phyloP scores from a whole-genome alignment of 208 protist species.

The Leishmania major region DNA sequence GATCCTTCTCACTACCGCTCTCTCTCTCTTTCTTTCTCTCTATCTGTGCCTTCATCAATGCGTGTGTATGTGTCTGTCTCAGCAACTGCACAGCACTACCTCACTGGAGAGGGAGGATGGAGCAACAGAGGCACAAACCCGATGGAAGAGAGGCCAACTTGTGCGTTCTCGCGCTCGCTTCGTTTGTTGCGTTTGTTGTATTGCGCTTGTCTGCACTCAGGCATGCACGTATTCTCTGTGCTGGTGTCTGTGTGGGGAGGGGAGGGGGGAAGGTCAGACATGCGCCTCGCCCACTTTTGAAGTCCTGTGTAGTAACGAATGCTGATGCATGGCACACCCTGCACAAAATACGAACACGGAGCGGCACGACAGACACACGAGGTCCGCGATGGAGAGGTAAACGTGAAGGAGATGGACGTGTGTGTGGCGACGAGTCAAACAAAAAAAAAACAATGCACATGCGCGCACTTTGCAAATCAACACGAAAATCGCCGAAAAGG shows the following conservation, averaged over 20 bases:
- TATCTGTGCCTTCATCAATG: not conserved
- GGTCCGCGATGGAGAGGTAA: not conserved
- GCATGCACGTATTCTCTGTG: no score
- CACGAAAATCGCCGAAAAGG: not conserved
- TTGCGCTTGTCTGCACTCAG: no score
- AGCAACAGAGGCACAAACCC: not conserved
- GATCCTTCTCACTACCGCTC: no score
- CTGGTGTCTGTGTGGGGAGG: no score
- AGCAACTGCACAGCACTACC: not conserved
- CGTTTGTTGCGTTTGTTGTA: no score
- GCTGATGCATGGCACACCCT: not conserved
- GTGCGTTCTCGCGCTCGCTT: no score
- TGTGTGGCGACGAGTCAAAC: not conserved
- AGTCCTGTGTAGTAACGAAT: not conserved
- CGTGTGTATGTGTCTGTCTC: not conserved
- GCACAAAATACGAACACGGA: not conserved
- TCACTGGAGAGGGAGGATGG: not conserved
- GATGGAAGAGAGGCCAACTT: no score
- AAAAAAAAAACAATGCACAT: no score
- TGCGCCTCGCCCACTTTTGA: not conserved
- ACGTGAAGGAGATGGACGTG: not conserved
- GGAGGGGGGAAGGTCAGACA: not conserved
- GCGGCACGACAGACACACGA: not conserved
- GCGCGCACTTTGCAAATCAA: no score
- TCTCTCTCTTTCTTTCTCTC: no score